phyloP scores from a whole-genome alignment of 176 grass and related monocot genomes.

The Rhipidocladum racemiflorum region DNA sequence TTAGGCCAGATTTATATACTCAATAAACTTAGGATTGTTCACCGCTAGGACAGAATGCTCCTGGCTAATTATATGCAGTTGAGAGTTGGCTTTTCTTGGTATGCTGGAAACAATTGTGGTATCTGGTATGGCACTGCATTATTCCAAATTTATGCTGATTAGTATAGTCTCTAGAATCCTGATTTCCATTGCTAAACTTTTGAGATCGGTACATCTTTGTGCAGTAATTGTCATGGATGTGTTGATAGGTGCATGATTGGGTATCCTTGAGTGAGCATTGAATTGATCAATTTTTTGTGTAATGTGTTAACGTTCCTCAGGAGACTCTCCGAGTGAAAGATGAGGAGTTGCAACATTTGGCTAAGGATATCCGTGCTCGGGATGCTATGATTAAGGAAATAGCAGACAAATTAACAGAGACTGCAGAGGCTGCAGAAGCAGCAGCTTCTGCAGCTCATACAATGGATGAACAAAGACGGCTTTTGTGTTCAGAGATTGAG shows the following conservation, averaged over 20 bases:
- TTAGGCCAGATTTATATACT: conserved; percentile 2
- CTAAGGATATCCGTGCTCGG: conserved; percentile 79
- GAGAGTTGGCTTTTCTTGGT: conserved; percentile 2
- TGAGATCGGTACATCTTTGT: conserved; percentile 30
- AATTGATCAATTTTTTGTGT: neutral
- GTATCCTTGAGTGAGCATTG: neutral
- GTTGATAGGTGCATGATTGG: neutral
- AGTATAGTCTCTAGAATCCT: neutral
- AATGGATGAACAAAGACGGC: conserved; percentile 70
- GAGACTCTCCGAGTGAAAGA: conserved; percentile 97
- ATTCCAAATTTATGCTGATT: conserved; percentile 7
- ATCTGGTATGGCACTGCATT: neutral
- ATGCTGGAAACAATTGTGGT: neutral
- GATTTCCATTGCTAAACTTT: neutral
- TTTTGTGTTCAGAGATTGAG: conserved; percentile 70
- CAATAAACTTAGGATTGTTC: conserved; percentile 7
- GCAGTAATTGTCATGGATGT: neutral
- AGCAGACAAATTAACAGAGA: conserved; percentile 86
- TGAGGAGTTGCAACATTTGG: conserved; percentile 87
- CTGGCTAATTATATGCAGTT: neutral
- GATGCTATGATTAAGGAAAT: conserved; percentile 87
- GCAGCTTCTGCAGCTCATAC: conserved; percentile 77
- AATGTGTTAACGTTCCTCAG: conserved; percentile 36
- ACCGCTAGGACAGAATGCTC: neutral
- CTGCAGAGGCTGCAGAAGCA: conserved; percentile 78